Evolutionary conservation across 768 basidiomycete species (phyloP).

Genomic region (Termitomyces sp.): DNA sequence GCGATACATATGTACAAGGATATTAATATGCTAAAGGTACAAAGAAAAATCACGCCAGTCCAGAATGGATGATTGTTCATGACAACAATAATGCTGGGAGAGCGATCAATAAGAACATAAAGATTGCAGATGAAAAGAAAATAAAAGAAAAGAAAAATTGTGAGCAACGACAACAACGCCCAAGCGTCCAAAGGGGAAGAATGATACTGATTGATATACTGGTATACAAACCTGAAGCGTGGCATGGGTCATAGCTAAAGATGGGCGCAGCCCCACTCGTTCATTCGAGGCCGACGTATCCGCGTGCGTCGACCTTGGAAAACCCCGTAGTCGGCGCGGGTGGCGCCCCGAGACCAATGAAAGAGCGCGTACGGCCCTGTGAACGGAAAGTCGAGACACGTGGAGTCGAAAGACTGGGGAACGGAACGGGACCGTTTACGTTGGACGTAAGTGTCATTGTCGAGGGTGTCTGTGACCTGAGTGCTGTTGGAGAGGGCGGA

Average conservation of each 20-base stretch:
- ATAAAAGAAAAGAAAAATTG: neutral
- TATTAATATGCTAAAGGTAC: slow-evolving; percentile 10
- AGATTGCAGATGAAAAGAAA: slow-evolving; percentile 14
- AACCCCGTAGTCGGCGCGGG: slow-evolving; percentile 78
- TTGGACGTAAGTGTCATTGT: slow-evolving; percentile 79
- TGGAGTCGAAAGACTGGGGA: slow-evolving; percentile 60
- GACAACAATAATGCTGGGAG: slow-evolving; percentile 11
- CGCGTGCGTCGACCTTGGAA: slow-evolving; percentile 78
- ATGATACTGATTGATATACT: slow-evolving; percentile 14
- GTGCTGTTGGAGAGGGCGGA: slow-evolving; percentile 62
- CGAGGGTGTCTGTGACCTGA: slow-evolving; percentile 63
- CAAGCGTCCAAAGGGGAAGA: slow-evolving; percentile 12
- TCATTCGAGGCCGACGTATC: slow-evolving; percentile 60
- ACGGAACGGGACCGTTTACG: slow-evolving; percentile 32
- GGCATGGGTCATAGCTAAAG: slow-evolving; percentile 1
- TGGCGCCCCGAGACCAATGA: slow-evolving; percentile 64
- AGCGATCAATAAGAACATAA: neutral
- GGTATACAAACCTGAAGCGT: slow-evolving; percentile 3
- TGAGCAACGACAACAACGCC: slow-evolving; percentile 15
- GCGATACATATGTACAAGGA: slow-evolving; percentile 16
- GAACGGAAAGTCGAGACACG: slow-evolving; percentile 64
- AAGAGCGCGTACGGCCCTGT: slow-evolving; percentile 65
- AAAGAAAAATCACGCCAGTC: slow-evolving; percentile 7
- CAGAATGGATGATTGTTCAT: neutral
- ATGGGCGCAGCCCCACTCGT: neutral